Percentiles rank a stretch among this genome's conserved stretches.
phyloP scores from a whole-genome alignment of 2,329 filamentous ascomycete genomes.

The Pyricularia grisea region DNA sequence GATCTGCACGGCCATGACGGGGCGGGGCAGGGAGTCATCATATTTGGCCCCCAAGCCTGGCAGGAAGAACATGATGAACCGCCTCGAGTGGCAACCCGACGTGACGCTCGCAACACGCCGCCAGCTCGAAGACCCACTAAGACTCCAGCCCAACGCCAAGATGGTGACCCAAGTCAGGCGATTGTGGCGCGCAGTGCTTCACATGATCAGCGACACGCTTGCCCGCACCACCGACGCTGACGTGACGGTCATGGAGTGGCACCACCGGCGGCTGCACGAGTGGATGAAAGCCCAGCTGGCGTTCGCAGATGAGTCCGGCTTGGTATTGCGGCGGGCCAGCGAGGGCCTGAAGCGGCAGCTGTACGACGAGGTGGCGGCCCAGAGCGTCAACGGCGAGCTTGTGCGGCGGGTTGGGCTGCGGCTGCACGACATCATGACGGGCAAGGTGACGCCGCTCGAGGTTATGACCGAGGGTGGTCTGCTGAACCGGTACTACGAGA shows the following conservation, averaged over 20 bases:
- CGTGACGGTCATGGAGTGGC: not conserved
- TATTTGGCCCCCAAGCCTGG: not conserved
- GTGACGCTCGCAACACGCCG: not conserved
- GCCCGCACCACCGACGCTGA: not conserved
- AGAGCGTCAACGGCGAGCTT: constrained; percentile 6
- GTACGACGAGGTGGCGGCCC: not conserved
- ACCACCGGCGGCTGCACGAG: not conserved
- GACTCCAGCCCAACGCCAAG: not conserved
- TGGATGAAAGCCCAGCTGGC: not conserved
- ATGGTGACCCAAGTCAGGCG: not conserved
- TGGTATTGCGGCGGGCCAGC: not conserved
- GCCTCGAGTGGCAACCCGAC: not conserved
- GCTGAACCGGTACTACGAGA: constrained; percentile 7
- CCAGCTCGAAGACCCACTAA: not conserved
- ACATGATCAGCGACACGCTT: constrained; percentile 1
- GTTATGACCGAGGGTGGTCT: constrained; percentile 10
- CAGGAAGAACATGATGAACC: not conserved
- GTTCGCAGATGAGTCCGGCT: not conserved
- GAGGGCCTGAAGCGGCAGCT: not conserved
- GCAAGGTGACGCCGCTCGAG: constrained; percentile 4
- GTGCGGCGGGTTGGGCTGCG: constrained; percentile 6
- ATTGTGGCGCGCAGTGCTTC: not conserved
- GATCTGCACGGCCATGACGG: not conserved
- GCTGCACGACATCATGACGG: constrained; percentile 3
- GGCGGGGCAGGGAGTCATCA: not conserved